phyloP scores from a whole-genome alignment of 2,329 filamentous ascomycete genomes.

The Ceratocystis cacaofunesta region DNA sequence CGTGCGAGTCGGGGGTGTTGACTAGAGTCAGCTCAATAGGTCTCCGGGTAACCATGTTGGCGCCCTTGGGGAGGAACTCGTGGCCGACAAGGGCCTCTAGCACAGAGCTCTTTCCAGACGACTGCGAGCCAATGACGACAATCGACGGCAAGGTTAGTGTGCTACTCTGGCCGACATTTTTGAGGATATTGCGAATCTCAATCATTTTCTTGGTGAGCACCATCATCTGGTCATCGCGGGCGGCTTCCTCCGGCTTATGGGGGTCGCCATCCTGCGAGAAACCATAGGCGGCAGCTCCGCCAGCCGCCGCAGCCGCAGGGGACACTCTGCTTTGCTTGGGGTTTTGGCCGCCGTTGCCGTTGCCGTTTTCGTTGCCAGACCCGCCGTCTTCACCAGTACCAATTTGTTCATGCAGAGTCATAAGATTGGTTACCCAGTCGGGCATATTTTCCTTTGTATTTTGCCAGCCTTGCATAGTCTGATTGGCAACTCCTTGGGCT shows the following conservation, averaged over 20 bases:
- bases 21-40: slow-evolving; percentile 93
- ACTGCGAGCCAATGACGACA: slow-evolving; percentile 97
- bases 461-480: slow-evolving; percentile 68
- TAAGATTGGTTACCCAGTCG: slow-evolving; percentile 66
- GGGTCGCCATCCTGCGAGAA: slow-evolving; percentile 68
- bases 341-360: slow-evolving; percentile 36
- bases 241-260: slow-evolving; percentile 47
- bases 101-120: slow-evolving; percentile 94
- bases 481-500: slow-evolving; percentile 59
- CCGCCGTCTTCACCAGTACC: slow-evolving; percentile 38
- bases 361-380: slow-evolving; percentile 31
- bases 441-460: slow-evolving; percentile 61
- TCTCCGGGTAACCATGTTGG: slow-evolving; percentile 92
- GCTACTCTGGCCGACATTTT: slow-evolving; percentile 82
- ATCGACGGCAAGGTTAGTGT: slow-evolving; percentile 84
- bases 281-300: slow-evolving; percentile 48
- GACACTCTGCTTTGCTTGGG: slow-evolving; percentile 45
- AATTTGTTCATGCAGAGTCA: slow-evolving; percentile 46
- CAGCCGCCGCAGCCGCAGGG: slow-evolving; percentile 50
- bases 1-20: slow-evolving; percentile 74
- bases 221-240: slow-evolving; percentile 98
- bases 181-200: slow-evolving; percentile 83
- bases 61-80: slow-evolving; percentile 94
- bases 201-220: slow-evolving; percentile 98
- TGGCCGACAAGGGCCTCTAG: slow-evolving; percentile 94